Evolutionary conservation across 1,284 basidiomycete genomes (phyloP), one percentile per base, ranked within the genome.

Genomic region (Erythrobasidium hasegawianum): DNA sequence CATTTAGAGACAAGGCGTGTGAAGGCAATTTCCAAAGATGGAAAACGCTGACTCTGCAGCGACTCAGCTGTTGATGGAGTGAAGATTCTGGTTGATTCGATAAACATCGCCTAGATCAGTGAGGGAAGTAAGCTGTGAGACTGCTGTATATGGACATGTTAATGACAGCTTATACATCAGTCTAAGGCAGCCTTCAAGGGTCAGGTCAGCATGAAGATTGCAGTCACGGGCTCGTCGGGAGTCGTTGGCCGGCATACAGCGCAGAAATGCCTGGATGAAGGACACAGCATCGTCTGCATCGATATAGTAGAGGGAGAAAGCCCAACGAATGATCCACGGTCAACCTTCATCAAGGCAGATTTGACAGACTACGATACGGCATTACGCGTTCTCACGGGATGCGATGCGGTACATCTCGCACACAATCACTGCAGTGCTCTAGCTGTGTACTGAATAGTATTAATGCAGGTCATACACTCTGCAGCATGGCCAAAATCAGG

Each of bases 401-500:
- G 79, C 65, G 83, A 86, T 43, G 85, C 79, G 13, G 77, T 87
- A 47, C 22, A 14, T 47, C n/a, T n/a, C 43, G 16, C n/a, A n/a
- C n/a, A n/a, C n/a, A n/a, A n/a, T n/a, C n/a, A n/a, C n/a, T n/a
- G n/a, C n/a, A n/a, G n/a, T n/a, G n/a, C n/a, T n/a, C n/a, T n/a
- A n/a, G n/a, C n/a, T n/a, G n/a, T n/a, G n/a, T n/a, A n/a, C n/a
- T n/a, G n/a, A n/a, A n/a, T n/a, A n/a, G n/a, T n/a, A n/a, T n/a
- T n/a, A n/a, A n/a, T n/a, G n/a, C 43, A 47, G 43, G 43, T 47
- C 57, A 79, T 86, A 13, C 83, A 86, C 66, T 79, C 87, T 20
- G 86, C 86, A 26, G 80, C 79, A 1, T 74, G 77, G 33, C 81
- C 79, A 0, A 77, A 78, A 61, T 84, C 85, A 2, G 78, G 74